Percentiles rank a stretch among this genome's conserved stretches.
Evolutionary conservation across 768 basidiomycete genomes (phyloP).

Genomic region (Pholiota microspora): DNA sequence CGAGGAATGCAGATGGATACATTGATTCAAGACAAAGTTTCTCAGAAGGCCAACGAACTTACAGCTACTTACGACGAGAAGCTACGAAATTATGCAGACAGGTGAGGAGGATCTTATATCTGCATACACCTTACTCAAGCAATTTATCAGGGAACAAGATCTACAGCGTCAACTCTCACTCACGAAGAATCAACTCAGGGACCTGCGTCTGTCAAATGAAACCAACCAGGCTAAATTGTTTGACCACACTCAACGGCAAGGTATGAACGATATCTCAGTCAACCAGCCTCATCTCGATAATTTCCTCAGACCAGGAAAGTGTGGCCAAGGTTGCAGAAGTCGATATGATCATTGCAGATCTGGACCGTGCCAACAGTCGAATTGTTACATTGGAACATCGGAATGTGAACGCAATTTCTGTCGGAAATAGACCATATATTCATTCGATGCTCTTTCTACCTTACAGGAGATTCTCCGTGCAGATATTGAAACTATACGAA

Average conservation of each 20-base stretch:
- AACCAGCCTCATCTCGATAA: background rate
- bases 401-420: slow-evolving; percentile 55
- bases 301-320: slow-evolving; percentile 80
- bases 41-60: slow-evolving; percentile 93
- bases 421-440: background rate
- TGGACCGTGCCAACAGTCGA: slow-evolving; percentile 92
- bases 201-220: slow-evolving; percentile 89
- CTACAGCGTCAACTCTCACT: slow-evolving; percentile 89
- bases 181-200: slow-evolving; percentile 84
- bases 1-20: slow-evolving; percentile 77
- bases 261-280: slow-evolving; percentile 31
- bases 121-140: background rate
- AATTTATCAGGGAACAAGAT: slow-evolving; percentile 75
- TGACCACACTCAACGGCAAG: slow-evolving; percentile 89
- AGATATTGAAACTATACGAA: slow-evolving; percentile 88
- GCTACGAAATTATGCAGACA: slow-evolving; percentile 92
- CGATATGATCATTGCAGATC: slow-evolving; percentile 92
- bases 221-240: slow-evolving; percentile 90
- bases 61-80: slow-evolving; percentile 97
- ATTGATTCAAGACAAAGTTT: slow-evolving; percentile 84
- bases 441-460: background rate
- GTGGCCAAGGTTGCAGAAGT: slow-evolving; percentile 88
- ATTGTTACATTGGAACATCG: slow-evolving; percentile 91
- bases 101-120: slow-evolving; percentile 45
- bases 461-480: slow-evolving; percentile 88